Base-by-base conservation (phyloP, 2,329 filamentous ascomycete genomes). In the Colletotrichum lentis region DNA sequence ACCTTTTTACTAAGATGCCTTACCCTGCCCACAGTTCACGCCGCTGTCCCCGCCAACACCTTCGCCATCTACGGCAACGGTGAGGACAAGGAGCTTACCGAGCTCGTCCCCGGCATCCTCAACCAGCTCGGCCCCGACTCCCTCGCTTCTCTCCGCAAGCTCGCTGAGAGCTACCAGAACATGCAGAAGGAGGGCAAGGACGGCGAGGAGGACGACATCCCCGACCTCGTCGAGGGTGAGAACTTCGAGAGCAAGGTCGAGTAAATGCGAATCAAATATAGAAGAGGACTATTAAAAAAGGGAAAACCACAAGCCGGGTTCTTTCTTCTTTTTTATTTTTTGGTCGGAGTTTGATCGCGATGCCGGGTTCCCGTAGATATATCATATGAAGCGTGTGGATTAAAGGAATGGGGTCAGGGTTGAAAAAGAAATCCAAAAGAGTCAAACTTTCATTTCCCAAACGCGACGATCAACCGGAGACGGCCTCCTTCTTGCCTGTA, bases 91-190 rank as follows among this genome's bases (percentile, higher is more conserved):
- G 96, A 99, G 86, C 92, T 99, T 74, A 99, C 96, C 71, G 96
- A 99, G 87, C 94, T 99, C 77, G 96, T 99, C 73, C 96, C 96
- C 77, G 96, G 96, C 73, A 99, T 99, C 84, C 92, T 99, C 72
- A 99, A 98, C 91, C 96, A 99, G 87, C 93, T 99, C 72, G 96
- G 96, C 78, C 96, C 96, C 78, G 96, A 99, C 87, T 97, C 93
- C 72, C 92, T 99, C 69, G 96, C 96, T 70, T 97, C 94, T 72
- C 93, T 99, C 78, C 93, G 96, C 83, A 98, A 98, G 88, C 89
- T 99, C 72, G 96, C 96, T 76, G 96, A 99, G 89, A 96, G 92
- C 88, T 99, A 99, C 89, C 96, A 99, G 90, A 96, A 89, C 86
- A 90, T 98, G 89, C 95, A 97, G 86, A 97, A 97, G 91, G 91